Evolutionary conservation across 2,329 filamentous ascomycete genomes (phyloP), one percentile per base, ranked within the genome.

Genomic region (Cladosporium sp.): DNA sequence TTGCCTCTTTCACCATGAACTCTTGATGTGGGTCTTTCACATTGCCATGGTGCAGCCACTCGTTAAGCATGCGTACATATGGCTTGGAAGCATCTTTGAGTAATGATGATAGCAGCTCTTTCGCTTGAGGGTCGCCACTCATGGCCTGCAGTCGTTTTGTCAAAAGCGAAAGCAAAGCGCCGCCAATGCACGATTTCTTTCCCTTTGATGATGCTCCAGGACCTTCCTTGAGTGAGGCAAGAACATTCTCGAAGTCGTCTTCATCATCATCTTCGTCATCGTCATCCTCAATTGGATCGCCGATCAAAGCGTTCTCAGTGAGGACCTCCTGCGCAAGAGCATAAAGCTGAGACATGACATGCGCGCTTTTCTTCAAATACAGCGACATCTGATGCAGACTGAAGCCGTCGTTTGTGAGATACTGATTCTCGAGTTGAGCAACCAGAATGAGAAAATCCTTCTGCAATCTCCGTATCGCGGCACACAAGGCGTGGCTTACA

Each of bases 31-130:
- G 92, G 76, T 99, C 95, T 74, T 91, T 92, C 78, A 99, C 98
- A 59, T 90, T 92, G 47, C 95, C 95, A 74, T 96, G 94, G 75
- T 99, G 95, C 18, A 99, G 83, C 95, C 95, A 99, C 77, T 98
- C 94, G 74, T 99, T 99, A 68, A 99, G 82, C 95, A 99, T 99
- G 51, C 87, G 86, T 93, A 98, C 97, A 76, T 99, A 99, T 0
- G 95, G 95, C 65, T 90, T 87, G 74, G 93, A 97, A 1, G 94
- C 90, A 78, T 98, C 94, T 65, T 92, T 86, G 51, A 99, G 79
- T 32, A 99, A 80, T 3, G 89, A 90, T 12, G 92, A 95, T 12
- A 99, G 84, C 24, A 99, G 80, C 28, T 89, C 87, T 69, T 92
- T 87, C 24, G 95, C 93, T 0, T 92, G 90, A 4, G 95, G 95